Evolutionary conservation across 2,329 filamentous ascomycete genomes (phyloP), one percentile per base, ranked within the genome.

Genomic region (Fusarium sp.): DNA sequence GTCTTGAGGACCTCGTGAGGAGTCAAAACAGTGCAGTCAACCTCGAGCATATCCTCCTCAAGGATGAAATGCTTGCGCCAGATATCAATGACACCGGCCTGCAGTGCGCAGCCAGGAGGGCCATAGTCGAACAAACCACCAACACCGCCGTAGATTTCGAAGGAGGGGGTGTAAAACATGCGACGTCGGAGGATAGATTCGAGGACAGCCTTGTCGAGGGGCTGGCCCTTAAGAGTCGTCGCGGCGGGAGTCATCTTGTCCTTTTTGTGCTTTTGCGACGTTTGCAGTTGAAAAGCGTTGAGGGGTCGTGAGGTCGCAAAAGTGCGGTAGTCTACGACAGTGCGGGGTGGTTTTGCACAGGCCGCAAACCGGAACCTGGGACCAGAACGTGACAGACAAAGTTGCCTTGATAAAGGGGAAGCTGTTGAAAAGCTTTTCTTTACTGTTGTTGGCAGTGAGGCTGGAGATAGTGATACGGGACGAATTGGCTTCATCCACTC

Each of bases 1-100:
- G 96, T 97, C 89, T 98, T 97, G 80, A 99, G 90, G 42, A 99
- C 94, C 53, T 96, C 93, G 79, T 96, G 91, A 38, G 96, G 96
- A 44, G 96, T 99, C 80, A 99, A 85, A 85, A 96, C 96, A 43
- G 94, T 96, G 86, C 94, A 97, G 85, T 97, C 95, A 74, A 97
- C 91, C 86, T 97, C 94, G 75, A 97, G 90, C 94, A 97, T 97
- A 81, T 97, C 93, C 86, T 97, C 95, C 86, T 95, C 92, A 66
- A 97, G 81, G 71, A 97, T 91, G 81, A 97, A 97, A 85, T 97
- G 95, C 84, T 97, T 97, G 82, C 94, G 89, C 95, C 95, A 98
- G 74, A 91, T 81, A 81, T 97, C 94, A 81, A 97, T 87, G 77
- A 98, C 92, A 85, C 96, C 96, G 79, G 94, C 91, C 84, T 97